A percentile compares a stretch with the other conserved stretches of the same genome.
Conservation (phyloP, 106 monocot species). For the Dendrobium catenatum region DNA sequence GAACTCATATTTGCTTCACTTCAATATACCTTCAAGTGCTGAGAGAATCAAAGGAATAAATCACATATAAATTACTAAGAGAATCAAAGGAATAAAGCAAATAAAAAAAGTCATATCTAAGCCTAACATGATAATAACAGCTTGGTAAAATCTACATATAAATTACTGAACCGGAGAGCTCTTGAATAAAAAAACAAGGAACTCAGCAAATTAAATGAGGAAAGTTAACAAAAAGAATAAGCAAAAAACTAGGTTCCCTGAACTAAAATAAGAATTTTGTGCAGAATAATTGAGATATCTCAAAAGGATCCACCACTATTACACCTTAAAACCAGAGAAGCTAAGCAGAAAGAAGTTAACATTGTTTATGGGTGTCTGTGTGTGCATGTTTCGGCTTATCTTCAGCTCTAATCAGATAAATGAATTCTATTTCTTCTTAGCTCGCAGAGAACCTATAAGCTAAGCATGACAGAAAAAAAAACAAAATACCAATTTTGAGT, state of each 20-base stretch:
- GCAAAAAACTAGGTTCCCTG: not conserved
- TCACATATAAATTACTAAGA: too few species aligned
- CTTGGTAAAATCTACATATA: not conserved
- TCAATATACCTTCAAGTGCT: not conserved
- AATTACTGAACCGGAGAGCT: not conserved
- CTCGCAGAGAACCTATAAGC: too few species aligned
- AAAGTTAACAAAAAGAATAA: too few species aligned
- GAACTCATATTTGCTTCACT: constrained; percentile 4
- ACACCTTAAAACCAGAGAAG: too few species aligned
- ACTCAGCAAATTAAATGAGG: too few species aligned
- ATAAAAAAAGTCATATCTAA: not conserved
- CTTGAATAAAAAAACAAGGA: too few species aligned
- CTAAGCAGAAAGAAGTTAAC: too few species aligned
- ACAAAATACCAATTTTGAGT: not conserved
- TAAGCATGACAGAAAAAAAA: too few species aligned
- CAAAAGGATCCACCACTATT: not conserved
- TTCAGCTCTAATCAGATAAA: too few species aligned
- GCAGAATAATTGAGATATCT: not conserved
- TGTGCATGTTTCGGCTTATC: too few species aligned
- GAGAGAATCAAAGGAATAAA: not conserved
- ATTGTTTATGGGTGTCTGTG: too few species aligned
- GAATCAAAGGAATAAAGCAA: not conserved
- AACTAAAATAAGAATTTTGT: not conserved
- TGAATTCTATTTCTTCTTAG: too few species aligned
- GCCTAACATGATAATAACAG: not conserved